Evolutionary conservation across 306 rosid genomes (phyloP).

Genomic region (Vachellia pachyceras): DNA sequence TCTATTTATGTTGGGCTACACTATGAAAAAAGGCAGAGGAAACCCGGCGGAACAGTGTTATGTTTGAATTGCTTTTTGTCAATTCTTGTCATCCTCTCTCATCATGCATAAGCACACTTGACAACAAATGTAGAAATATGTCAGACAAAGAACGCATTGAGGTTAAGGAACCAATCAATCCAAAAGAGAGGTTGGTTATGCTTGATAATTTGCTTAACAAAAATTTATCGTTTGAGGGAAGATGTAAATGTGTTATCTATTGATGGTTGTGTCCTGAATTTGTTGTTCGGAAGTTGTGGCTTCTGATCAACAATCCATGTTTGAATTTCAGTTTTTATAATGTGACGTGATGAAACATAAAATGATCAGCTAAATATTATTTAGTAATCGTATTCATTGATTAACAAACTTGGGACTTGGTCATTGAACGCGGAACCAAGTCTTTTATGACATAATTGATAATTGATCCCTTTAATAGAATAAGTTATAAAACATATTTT

Average conservation of each 20-base stretch:
- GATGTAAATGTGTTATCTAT: slow-evolving; percentile 2
- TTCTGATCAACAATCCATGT: background rate
- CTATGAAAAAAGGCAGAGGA: slow-evolving; percentile 66
- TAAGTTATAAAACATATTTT: background rate
- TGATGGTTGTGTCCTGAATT: background rate
- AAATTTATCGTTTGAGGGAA: slow-evolving; percentile 1
- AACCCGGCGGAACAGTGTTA: slow-evolving; percentile 69
- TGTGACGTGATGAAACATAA: slow-evolving; percentile 11
- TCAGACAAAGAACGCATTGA: slow-evolving; percentile 62
- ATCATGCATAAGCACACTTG: slow-evolving; percentile 92
- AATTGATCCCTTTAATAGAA: background rate
- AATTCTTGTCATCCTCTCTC: slow-evolving; percentile 94
- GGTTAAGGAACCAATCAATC: slow-evolving; percentile 80
- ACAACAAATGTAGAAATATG: slow-evolving; percentile 74
- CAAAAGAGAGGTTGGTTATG: slow-evolving; percentile 70
- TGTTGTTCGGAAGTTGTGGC: slow-evolving; percentile 7
- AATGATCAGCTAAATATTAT: background rate
- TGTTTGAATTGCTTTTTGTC: slow-evolving; percentile 91
- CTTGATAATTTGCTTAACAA: background rate
- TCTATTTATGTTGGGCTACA: background rate
- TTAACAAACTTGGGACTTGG: background rate
- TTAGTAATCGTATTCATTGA: background rate
- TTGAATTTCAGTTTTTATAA: slow-evolving; percentile 19
- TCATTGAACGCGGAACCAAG: too few species aligned
- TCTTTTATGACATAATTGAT: background rate